Evolutionary conservation across 768 basidiomycete species (phyloP).

Genomic region (Leccinum incarnatum): DNA sequence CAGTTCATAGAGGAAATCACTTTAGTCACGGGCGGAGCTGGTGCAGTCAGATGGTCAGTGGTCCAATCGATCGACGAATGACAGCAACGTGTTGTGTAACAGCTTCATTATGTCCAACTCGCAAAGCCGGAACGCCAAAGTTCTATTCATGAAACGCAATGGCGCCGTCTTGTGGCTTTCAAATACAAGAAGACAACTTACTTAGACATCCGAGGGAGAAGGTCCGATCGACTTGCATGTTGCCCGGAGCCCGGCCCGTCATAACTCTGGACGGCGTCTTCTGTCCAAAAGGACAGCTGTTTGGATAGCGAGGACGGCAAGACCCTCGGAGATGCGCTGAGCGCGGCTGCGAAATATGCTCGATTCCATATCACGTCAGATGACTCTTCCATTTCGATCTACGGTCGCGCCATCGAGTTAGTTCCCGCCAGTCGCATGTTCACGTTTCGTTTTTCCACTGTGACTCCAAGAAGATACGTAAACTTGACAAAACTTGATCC

Average conservation of each 20-base stretch:
- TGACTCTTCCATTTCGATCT: not conserved
- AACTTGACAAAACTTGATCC: conserved; percentile 32
- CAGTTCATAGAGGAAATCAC: conserved; percentile 39
- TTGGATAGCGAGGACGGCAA: conserved; percentile 54
- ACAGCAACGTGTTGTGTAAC: not conserved
- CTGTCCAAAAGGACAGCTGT: not conserved
- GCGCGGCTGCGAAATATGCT: conserved; percentile 39
- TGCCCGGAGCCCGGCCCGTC: not conserved
- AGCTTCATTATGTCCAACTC: conserved; percentile 45
- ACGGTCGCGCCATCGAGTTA: not conserved
- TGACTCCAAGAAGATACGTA: not conserved
- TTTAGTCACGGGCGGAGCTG: conserved; percentile 43
- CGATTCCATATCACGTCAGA: conserved; percentile 39
- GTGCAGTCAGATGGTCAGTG: conserved; percentile 47
- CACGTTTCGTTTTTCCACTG: not conserved
- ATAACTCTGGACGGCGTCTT: not conserved
- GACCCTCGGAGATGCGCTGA: conserved; percentile 51
- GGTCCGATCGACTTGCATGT: conserved; percentile 48
- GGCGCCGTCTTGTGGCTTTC: conserved; percentile 52
- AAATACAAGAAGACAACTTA: conserved; percentile 61
- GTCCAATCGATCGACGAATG: conserved; percentile 1
- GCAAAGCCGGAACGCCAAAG: conserved; percentile 58
- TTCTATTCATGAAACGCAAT: conserved; percentile 52
- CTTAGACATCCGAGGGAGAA: conserved; percentile 42
- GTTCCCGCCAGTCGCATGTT: not conserved